Percentiles rank a stretch among this genome's conserved stretches.
phyloP scores from a whole-genome alignment of 1,139 yeast genomes.

The Yamadazyma atmosphaerica region DNA sequence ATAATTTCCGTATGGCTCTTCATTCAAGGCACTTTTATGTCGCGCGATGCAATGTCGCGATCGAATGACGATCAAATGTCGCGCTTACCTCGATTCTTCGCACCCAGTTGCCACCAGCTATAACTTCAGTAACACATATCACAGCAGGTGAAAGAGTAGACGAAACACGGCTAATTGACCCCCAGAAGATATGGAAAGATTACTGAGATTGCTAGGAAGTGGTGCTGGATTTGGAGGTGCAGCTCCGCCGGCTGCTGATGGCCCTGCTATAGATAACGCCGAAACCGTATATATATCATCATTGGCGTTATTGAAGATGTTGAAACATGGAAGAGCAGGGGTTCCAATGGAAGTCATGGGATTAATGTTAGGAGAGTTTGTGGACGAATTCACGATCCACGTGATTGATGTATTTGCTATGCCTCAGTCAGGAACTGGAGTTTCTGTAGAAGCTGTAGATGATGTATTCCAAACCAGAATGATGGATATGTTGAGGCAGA shows the following conservation, averaged over 20 bases:
- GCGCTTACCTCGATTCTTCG: neutral
- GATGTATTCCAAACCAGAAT: slow-evolving; percentile 97
- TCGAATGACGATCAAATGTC: no score
- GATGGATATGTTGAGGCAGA: slow-evolving; percentile 99
- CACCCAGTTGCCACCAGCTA: slow-evolving; percentile 3
- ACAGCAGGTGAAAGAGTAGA: no score
- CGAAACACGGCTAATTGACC: no score
- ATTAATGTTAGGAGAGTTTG: slow-evolving; percentile 96
- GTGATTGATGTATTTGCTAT: slow-evolving; percentile 98
- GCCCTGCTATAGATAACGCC: slow-evolving; percentile 88
- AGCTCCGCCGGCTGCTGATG: slow-evolving; percentile 53
- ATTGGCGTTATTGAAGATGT: slow-evolving; percentile 91
- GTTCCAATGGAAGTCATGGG: slow-evolving; percentile 99
- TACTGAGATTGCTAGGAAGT: slow-evolving; percentile 69
- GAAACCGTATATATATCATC: slow-evolving; percentile 97
- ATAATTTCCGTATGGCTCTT: no score
- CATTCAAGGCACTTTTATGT: no score
- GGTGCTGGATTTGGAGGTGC: slow-evolving; percentile 60
- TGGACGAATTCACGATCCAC: slow-evolving; percentile 95
- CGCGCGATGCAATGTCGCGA: no score
- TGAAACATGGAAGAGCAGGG: slow-evolving; percentile 98
- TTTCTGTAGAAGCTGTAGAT: slow-evolving; percentile 98
- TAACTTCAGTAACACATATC: neutral
- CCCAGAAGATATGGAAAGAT: slow-evolving; percentile 58
- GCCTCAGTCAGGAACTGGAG: slow-evolving; percentile 99